Base-by-base conservation (phyloP, 2,329 filamentous ascomycete genomes). In the Stemphylium vesicarium region DNA sequence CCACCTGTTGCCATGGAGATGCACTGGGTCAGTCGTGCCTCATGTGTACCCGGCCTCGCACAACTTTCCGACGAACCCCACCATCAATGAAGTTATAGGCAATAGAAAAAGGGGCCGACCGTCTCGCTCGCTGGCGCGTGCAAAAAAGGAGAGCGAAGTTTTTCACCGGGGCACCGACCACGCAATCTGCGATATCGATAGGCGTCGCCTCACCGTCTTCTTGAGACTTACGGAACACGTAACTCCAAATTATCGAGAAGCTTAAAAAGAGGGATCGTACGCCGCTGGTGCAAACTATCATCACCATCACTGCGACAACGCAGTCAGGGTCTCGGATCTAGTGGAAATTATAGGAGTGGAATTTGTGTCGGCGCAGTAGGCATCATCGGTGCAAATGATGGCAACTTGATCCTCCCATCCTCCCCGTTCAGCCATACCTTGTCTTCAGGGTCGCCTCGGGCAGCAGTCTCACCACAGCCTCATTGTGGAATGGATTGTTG, bases 1-100 rank as follows among this genome's bases (percentile, higher is more conserved):
- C 13, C 15, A 13, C 18, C 31, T 39, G 51, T 53, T 53, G 51
- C 51, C 51, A 53, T 53, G 51, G 51, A 18, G 45, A 53, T 53
- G 51, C 51, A 53, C 48, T 47, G 51, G 51, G 51, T 53, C 46
- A 43, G 45, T 20, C 39, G 51, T 48, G 51, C 51, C 51, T 53
- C 51, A 53, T 50, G 45, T 53, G 51, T 50, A 53, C 51, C 51
- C 45, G 47, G 45, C 45, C 50, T 41, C 40, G 51, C 51, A 39
- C 51, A 53, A 53, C 39, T 51, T 48, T 48, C 45, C 45, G 45
- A 48, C 15, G 24, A 48, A 44, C 41, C 41, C 41, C 41, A 44
- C 41, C 41, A 44, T 33, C 31, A 18, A 33, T 31, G 33, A 24
- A 44, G 31, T 44, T 44, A 44, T 44, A 44, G 16, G 12, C 41